These are phyloP conservation scores for Leucoagaricus sp. DNA, from an alignment of 1,284 basidiomycete species.

Conservation along the genomic window DNA sequence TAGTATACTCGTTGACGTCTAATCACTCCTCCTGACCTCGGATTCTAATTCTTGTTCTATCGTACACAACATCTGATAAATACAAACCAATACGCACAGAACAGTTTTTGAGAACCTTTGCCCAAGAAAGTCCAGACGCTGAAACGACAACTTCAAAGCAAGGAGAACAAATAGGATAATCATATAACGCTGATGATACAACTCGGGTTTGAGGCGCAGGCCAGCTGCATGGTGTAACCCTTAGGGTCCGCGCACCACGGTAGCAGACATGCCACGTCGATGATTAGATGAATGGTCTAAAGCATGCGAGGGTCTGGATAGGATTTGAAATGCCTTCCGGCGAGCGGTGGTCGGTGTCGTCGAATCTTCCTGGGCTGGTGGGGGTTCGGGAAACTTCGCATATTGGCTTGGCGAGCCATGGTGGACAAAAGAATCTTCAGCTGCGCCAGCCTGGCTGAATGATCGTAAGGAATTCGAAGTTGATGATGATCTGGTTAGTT, in stretches of 20 bases:
- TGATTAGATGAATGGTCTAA: conserved; percentile 50
- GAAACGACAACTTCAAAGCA: conserved; percentile 12
- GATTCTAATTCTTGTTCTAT: conserved; percentile 14
- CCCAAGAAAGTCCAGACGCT: conserved; percentile 8
- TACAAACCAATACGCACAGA: conserved; percentile 14
- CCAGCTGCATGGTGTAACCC: conserved; percentile 11
- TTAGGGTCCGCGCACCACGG: conserved; percentile 51
- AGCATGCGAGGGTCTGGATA: conserved; percentile 55
- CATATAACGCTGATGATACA: conserved; percentile 32
- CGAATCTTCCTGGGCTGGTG: conserved; percentile 39
- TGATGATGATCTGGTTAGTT: conserved; percentile 52
- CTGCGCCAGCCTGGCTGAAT: conserved; percentile 32
- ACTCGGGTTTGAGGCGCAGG: conserved; percentile 16
- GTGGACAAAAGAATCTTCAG: conserved; percentile 51
- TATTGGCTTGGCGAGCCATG: conserved; percentile 68
- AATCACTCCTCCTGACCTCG: conserved; percentile 1
- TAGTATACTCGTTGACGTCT: not conserved
- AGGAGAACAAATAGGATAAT: conserved; percentile 20
- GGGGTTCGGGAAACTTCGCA: conserved; percentile 70
- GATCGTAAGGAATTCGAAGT: conserved; percentile 48
- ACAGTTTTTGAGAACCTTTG: conserved; percentile 4
- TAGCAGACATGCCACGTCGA: conserved; percentile 62
- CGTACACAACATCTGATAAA: conserved; percentile 22
- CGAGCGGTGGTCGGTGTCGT: conserved; percentile 53
- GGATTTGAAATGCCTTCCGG: conserved; percentile 65